Base-by-base conservation (phyloP, 2,329 filamentous ascomycete genomes). In the Emydomyces testavorans region DNA sequence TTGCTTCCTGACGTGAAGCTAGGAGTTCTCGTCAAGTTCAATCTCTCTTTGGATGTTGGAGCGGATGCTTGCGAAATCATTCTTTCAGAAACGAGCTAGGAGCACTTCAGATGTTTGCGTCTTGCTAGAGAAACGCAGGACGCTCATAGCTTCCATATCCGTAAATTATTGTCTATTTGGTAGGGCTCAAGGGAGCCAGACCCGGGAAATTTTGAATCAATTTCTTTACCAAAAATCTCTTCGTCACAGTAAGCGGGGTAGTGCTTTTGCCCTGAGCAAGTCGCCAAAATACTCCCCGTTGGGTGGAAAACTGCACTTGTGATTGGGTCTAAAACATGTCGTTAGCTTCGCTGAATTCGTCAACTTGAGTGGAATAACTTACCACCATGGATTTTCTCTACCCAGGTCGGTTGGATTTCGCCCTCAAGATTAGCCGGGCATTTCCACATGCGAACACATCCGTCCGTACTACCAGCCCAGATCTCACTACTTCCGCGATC, bases 401-500 rank as follows among this genome's bases (percentile, higher is more conserved):
- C 65, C 54, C 61, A 67, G 51, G 67, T 64, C 1, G 74, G 67
- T 16, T 61, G 53, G 29, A 70, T 59, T 3, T 62, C 59, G 7
- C 69, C 73, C 47, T 65, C 65, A 16, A 54, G 56, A 32, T 58
- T 54, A n/a, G 67, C 62, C 1, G 72, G 66, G 50, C 71, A 64
- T 35, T 60, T 64, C 75, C 75, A 78, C 46, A 70, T 63, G 49
- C 74, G 65, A 47, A 77, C 65, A 15, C 55, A 56, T 0, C 79
- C 78, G 64, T 82, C 78, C 1, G 61, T 69, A 0, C 77, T 77
- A 7, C 79, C 79, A 38, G 67, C 71, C 77, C 77, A 80, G 16
- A 82, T 61, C 55, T 80, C 75, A 54, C 73, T 68, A 6, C 66
- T 63, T 8, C 60, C 63, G 21, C 58, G 56, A 16, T 61, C 38